A percentile compares a stretch with the other conserved stretches of the same genome.
These are phyloP conservation scores for Chiua virens DNA, from an alignment of 768 basidiomycete genomes.

Conservation along the genomic window DNA sequence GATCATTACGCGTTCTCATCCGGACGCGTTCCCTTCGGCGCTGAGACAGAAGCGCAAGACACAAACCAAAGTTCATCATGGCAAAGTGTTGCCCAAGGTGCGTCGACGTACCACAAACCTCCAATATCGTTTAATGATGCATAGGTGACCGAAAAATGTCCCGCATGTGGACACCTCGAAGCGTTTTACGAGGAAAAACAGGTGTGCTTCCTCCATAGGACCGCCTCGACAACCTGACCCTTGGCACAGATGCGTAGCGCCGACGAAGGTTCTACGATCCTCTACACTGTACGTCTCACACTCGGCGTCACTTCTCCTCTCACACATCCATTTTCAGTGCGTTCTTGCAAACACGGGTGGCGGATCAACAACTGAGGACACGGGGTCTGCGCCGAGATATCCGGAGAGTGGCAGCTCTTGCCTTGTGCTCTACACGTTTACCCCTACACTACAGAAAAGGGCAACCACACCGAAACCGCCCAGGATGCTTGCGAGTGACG, in stretches of 20 bases:
- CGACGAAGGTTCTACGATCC: conserved; percentile 92
- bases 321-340: conserved; percentile 49
- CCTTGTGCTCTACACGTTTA: conserved; percentile 30
- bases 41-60: conserved; percentile 88
- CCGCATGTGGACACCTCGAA: conserved; percentile 79
- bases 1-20: conserved; percentile 87
- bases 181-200: conserved; percentile 90
- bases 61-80: conserved; percentile 76
- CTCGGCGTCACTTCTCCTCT: neutral
- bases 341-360: conserved; percentile 79
- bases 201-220: conserved; percentile 39
- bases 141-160: conserved; percentile 89
- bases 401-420: neutral
- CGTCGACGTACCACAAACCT: conserved; percentile 36
- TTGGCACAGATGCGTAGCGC: conserved; percentile 72
- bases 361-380: conserved; percentile 67
- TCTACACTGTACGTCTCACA: conserved; percentile 75
- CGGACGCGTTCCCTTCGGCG: conserved; percentile 91
- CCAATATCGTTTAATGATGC: neutral
- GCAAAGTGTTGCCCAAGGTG: conserved; percentile 67
- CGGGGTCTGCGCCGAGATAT: neutral
- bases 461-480: conserved; percentile 90
- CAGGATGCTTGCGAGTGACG: conserved; percentile 69
- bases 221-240: neutral
- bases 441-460: conserved; percentile 53